phyloP scores from a whole-genome alignment of 768 basidiomycete species.

The Crepidotus variabilis region DNA sequence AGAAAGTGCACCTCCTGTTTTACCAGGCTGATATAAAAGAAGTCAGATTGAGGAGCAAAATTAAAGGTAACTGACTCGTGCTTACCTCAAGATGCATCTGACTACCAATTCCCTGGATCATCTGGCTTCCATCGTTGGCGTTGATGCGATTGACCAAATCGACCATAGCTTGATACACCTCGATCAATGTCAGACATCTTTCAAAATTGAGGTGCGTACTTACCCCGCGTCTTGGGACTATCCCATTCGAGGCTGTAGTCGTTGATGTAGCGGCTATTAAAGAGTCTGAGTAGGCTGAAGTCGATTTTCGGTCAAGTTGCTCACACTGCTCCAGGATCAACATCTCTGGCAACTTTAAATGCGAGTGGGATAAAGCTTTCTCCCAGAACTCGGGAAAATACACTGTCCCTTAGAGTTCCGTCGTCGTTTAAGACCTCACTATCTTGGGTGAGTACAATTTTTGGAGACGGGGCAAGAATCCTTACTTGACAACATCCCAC shows the following conservation, averaged over 20 bases:
- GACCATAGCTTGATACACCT: slow-evolving; percentile 33
- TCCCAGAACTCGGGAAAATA: slow-evolving; percentile 39
- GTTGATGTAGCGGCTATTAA: slow-evolving; percentile 21
- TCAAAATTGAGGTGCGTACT: background rate
- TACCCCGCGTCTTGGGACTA: slow-evolving; percentile 29
- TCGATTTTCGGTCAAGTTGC: background rate
- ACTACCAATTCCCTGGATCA: slow-evolving; percentile 38
- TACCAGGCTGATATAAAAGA: slow-evolving; percentile 24
- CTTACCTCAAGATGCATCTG: slow-evolving; percentile 37
- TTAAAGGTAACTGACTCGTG: too few species aligned
- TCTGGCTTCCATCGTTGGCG: slow-evolving; percentile 28
- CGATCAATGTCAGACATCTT: slow-evolving; percentile 7
- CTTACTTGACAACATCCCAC: slow-evolving; percentile 30
- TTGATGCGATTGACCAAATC: slow-evolving; percentile 36
- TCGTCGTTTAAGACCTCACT: slow-evolving; percentile 43
- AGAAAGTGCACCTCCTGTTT: slow-evolving; percentile 35
- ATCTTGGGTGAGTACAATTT: slow-evolving; percentile 6
- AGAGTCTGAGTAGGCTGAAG: background rate
- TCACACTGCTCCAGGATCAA: slow-evolving; percentile 36
- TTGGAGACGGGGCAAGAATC: background rate
- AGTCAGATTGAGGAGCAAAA: background rate
- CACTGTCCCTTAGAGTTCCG: slow-evolving; percentile 32
- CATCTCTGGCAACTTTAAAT: slow-evolving; percentile 38
- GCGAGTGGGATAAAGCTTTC: slow-evolving; percentile 40
- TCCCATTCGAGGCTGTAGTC: slow-evolving; percentile 38